Conservation (phyloP, 148 eudicot species). For the Arctostaphylos glauca region DNA sequence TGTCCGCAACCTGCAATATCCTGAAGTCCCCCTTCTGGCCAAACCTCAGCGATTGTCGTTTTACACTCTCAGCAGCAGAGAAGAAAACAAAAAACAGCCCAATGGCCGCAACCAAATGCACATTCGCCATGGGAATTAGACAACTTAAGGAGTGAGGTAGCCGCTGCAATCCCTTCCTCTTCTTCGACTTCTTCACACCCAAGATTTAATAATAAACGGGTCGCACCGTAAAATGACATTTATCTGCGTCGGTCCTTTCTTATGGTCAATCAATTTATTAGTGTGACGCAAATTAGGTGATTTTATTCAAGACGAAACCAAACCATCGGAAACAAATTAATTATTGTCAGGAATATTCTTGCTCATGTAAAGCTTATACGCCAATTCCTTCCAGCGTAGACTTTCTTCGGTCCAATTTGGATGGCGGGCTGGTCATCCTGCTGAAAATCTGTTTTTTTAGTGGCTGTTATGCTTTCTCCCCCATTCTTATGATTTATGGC, state of each 20-base stretch:
- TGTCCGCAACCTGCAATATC: constrained; percentile 92
- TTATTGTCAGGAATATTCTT: too few species aligned
- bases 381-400: too few species aligned
- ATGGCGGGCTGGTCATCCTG: too few species aligned
- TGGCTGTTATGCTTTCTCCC: too few species aligned
- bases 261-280: neutral
- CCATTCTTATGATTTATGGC: too few species aligned
- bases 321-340: neutral
- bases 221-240: neutral
- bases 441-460: too few species aligned
- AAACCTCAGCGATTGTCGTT: constrained; percentile 39
- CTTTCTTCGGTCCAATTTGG: too few species aligned
- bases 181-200: neutral
- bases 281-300: neutral
- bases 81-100: neutral
- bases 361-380: too few species aligned
- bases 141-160: neutral
- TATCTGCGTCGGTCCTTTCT: neutral
- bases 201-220: neutral
- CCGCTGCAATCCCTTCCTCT: neutral
- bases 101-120: neutral
- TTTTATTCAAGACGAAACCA: neutral
- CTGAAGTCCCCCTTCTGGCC: constrained; percentile 61
- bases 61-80: neutral
- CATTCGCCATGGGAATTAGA: neutral